Evolutionary conservation across 2,329 filamentous ascomycete species (phyloP).

Genomic region (Aureobasidium sp.): DNA sequence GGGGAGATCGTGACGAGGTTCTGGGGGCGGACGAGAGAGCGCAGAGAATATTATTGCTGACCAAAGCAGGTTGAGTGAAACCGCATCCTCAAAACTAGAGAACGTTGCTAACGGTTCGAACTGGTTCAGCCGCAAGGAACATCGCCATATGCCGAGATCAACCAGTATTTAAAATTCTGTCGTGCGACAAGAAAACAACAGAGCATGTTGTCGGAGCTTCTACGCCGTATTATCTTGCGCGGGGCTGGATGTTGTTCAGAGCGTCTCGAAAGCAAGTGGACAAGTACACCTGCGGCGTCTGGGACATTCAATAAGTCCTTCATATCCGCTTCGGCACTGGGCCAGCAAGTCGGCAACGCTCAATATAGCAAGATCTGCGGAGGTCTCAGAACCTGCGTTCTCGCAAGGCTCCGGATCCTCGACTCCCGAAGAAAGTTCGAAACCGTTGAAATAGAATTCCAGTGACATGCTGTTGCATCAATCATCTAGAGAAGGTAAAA

Average conservation of each 20-base stretch:
- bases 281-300: no score
- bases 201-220: background rate
- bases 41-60: background rate
- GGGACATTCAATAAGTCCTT: background rate
- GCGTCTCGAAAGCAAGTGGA: no score
- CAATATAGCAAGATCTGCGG: background rate
- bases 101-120: slow-evolving; percentile 4
- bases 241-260: no score
- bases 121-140: background rate
- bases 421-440: background rate
- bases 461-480: background rate
- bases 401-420: background rate
- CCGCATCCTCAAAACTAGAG: background rate
- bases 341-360: background rate
- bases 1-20: background rate
- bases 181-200: background rate
- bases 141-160: background rate
- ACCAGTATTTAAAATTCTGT: background rate
- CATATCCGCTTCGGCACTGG: background rate
- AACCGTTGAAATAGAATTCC: background rate
- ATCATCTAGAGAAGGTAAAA: background rate
- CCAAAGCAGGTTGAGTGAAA: background rate
- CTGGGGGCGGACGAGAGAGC: background rate
- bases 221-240: no score
- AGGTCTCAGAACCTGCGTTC: background rate